Evolutionary conservation across 805 yeast species (phyloP), one percentile per base, ranked within the genome.

Genomic region (Kazachstania bromeliacearum): DNA sequence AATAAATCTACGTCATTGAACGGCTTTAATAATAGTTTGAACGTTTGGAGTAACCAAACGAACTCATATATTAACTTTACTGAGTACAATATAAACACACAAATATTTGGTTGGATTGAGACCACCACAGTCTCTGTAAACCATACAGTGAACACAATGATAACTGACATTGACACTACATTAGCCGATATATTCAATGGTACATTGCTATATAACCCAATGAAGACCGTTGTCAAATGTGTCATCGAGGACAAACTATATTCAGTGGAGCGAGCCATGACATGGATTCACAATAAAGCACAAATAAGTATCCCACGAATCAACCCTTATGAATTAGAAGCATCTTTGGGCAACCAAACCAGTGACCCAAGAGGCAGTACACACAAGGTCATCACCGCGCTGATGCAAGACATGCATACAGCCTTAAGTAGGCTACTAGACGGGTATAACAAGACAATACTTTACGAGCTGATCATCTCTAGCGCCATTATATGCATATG

Each of bases 221-320:
- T 85, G 31, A 67, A 69, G 20, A 68, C 79, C 0, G 75, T 85
- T 0, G 81, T 88, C 4, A 75, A 78, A 22, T 89, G 98, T 61
- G 73, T 84, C 3, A 65, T 92, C 26, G 89, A 84, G 13, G 66
- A 79, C 33, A 92, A 89, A 48, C 55, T 89, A 5, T 66, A 66
- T 10, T 66, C 70, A 16, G 63, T 85, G 2, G 82, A 82, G 43
- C 52, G 71, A 21, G 97, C 94, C 0, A 59, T 88, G 37, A 70
- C 77, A 2, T 92, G 96, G 96, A 62, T 87, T 2, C 66, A 79
- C 46, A 63, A 78, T 24, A 65, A 82, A 43, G 66, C 87, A 3
- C 65, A 73, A 12, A 58, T 87, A 2, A 44, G 62, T 1, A 51
- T 85, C 1, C 94, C 94, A 0, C 47, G 64, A 28, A 56, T 78